Conservation (phyloP, 1,284 basidiomycete genomes). For the Pseudozyma tsukubaensis region DNA sequence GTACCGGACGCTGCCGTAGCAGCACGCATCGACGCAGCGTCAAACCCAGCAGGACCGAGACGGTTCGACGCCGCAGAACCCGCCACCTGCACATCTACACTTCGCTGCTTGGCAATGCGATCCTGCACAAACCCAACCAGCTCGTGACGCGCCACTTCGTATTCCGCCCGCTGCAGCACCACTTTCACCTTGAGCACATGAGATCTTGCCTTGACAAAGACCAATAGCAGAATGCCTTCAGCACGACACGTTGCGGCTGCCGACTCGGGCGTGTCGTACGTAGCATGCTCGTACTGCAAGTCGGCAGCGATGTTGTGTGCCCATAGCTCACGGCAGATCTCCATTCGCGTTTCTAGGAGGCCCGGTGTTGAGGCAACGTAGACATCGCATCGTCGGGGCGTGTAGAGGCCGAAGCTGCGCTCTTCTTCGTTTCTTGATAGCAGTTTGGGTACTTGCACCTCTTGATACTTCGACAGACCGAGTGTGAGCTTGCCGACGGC, state of each 20-base stretch:
- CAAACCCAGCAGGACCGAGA: constrained; percentile 15
- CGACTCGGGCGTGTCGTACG: constrained; percentile 57
- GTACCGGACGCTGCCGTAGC: constrained; percentile 14
- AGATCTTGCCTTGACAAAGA: constrained; percentile 57
- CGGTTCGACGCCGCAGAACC: constrained; percentile 9
- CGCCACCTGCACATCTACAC: constrained; percentile 46
- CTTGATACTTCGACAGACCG: constrained; percentile 75
- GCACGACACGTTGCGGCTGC: constrained; percentile 63
- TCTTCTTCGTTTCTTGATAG: constrained; percentile 76
- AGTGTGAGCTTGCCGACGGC: constrained; percentile 82
- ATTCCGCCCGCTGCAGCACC: constrained; percentile 57
- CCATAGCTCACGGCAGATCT: constrained; percentile 83
- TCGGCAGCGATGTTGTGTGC: constrained; percentile 84
- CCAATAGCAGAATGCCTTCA: constrained; percentile 65
- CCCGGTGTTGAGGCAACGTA: constrained; percentile 81
- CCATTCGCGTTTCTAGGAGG: constrained; percentile 79
- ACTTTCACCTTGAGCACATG: constrained; percentile 62
- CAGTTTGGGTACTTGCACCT: constrained; percentile 78
- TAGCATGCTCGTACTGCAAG: constrained; percentile 77
- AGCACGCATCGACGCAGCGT: constrained; percentile 24
- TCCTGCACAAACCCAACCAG: constrained; percentile 57
- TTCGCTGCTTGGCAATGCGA: constrained; percentile 55
- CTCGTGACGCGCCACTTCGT: constrained; percentile 60
- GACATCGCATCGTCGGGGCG: constrained; percentile 81
- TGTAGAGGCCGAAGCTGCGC: constrained; percentile 86